Evolutionary conservation across 352 stramenopile species (phyloP), one percentile per base, ranked within the genome.

Genomic region (Pythium sp.): DNA sequence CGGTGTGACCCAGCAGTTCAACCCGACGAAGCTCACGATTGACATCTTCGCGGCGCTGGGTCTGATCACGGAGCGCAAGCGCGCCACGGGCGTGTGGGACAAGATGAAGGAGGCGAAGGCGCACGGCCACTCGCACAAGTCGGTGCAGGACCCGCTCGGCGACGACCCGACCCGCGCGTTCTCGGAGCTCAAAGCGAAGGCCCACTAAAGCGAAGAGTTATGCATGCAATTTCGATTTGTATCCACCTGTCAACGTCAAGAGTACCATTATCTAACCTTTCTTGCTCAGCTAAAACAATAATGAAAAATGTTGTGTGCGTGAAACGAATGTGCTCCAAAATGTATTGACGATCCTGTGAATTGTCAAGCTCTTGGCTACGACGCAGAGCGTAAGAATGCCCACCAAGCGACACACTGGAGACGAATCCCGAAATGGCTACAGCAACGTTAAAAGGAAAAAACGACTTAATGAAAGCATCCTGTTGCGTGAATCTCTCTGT

Each of bases 1-100:
- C 74, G 97, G 97, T 43, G 85, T 97, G 61, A 93, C 86, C 8
- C 81, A 79, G 64, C 97, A 99, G 80, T 99, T 98, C 85, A 99
- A 99, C 81, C 97, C 97, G 8, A 98, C 93, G 46, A 99, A 99
- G 81, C 74, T 99, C 58, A 94, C 98, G 64, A 99, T 99, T 75
- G 97, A 99, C 80, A 69, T 91, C 4, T 86, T 97, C 61, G 94
- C 95, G 0, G 58, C 75, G 12, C 51, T 99, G 11, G 97, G 97
- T 7, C 77, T 99, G 2, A 94, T 99, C 14, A 93, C 86, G 71
- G 89, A 98, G 66, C 92, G 97, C 56, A 99, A 99, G 82, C 90
- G 96, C 67, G 97, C 92, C 32, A 94, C 90, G 30, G 87, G 92
- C 9, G 93, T 98, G 32, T 99, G 97, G 97, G 88, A 85, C 36